A percentile compares a stretch with the other conserved stretches of the same genome.
phyloP scores from a whole-genome alignment of 331 rosid species.

The Prunus yedoensis region DNA sequence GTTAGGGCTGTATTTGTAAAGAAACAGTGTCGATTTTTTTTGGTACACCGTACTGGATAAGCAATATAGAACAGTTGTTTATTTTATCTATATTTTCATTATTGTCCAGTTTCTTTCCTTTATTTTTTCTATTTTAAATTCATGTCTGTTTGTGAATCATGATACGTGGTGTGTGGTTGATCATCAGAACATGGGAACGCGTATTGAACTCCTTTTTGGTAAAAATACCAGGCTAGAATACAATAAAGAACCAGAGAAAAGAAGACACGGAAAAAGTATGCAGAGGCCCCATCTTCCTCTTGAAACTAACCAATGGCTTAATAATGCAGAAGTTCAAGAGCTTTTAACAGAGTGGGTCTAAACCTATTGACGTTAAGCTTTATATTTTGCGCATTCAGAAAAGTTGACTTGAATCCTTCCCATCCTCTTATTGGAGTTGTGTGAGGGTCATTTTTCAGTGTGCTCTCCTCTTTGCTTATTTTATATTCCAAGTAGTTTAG shows the following conservation, averaged over 20 bases:
- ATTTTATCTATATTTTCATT: too few species aligned
- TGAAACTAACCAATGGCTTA: slow-evolving; percentile 14
- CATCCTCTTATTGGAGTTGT: slow-evolving; percentile 49
- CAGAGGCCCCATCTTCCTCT: neutral
- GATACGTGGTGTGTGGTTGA: neutral
- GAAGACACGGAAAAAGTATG: neutral
- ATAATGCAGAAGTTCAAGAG: slow-evolving; percentile 66
- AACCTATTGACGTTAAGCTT: slow-evolving; percentile 62
- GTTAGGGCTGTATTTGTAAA: neutral
- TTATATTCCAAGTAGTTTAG: slow-evolving; percentile 70
- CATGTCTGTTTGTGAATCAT: neutral
- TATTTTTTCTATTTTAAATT: too few species aligned
- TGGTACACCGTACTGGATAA: neutral
- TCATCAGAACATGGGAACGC: neutral
- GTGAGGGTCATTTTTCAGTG: slow-evolving; percentile 50
- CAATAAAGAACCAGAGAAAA: neutral
- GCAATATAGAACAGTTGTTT: neutral
- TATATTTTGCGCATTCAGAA: slow-evolving; percentile 69
- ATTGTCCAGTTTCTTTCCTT: too few species aligned
- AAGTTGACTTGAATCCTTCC: slow-evolving; percentile 51
- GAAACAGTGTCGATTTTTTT: neutral
- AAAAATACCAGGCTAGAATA: too few species aligned
- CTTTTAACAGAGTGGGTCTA: slow-evolving; percentile 60
- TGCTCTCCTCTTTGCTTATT: slow-evolving; percentile 67
- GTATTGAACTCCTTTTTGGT: too few species aligned